A percentile compares a stretch with the other conserved stretches of the same genome.
Conservation (phyloP, 495 filamentous ascomycete species). For the Daldinia loculata region DNA sequence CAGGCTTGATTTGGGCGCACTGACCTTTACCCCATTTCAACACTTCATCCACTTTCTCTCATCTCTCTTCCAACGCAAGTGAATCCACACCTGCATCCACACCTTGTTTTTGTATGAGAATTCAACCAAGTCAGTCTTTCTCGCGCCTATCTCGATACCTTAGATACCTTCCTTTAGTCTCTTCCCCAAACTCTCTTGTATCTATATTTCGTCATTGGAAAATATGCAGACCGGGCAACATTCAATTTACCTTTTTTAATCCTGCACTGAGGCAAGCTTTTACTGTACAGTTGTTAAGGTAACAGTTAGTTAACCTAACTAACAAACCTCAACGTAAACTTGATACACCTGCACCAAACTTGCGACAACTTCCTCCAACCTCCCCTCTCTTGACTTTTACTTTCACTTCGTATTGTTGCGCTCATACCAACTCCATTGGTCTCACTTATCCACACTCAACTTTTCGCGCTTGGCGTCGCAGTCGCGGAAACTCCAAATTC, state of each 20-base stretch:
- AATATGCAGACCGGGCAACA: background rate
- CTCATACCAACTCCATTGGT: background rate
- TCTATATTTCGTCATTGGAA: background rate
- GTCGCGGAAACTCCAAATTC: slow-evolving; percentile 6
- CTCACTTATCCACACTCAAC: background rate
- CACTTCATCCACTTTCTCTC: slow-evolving; percentile 3
- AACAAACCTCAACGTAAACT: background rate
- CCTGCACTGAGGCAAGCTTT: background rate
- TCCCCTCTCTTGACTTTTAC: background rate
- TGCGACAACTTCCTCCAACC: background rate
- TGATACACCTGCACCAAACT: background rate
- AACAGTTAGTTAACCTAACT: background rate
- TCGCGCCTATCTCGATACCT: background rate
- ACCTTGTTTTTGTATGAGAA: slow-evolving; percentile 24
- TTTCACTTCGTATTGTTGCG: background rate
- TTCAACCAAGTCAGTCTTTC: slow-evolving; percentile 14
- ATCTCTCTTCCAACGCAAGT: slow-evolving; percentile 6
- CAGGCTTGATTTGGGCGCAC: background rate
- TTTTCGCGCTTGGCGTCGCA: background rate
- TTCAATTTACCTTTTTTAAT: background rate
- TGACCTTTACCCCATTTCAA: slow-evolving; percentile 6
- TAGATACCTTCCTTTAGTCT: background rate
- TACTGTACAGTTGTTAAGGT: background rate
- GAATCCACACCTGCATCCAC: slow-evolving; percentile 9
- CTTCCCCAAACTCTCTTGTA: background rate